These are phyloP conservation scores for Komagataella pastoris DNA, from an alignment of 805 yeast genomes.

Conservation along the genomic window DNA sequence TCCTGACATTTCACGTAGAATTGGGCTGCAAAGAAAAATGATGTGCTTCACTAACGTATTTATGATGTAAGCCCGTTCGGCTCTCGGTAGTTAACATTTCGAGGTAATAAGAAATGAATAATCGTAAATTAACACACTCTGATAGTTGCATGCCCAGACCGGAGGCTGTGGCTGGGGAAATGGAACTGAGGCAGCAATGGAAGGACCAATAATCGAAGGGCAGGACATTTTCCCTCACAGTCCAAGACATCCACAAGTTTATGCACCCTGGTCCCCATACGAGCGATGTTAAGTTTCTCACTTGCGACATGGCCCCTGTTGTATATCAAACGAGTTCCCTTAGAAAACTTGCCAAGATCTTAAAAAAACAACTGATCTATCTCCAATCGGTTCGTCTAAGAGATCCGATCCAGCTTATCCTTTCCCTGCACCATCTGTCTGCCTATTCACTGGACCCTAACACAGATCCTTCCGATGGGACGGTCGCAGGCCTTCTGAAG, in stretches of 20 bases:
- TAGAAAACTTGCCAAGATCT: too few relatives aligned
- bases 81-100: background rate
- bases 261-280: background rate
- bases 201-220: too few relatives aligned
- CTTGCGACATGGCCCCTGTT: background rate
- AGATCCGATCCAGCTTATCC: too few relatives aligned
- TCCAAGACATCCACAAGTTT: too few relatives aligned
- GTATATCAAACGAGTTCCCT: background rate
- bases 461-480: background rate
- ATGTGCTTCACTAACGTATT: background rate
- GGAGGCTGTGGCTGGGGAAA: background rate
- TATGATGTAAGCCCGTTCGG: background rate
- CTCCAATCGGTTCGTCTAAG: too few relatives aligned
- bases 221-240: too few relatives aligned
- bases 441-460: background rate
- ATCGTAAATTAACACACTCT: background rate
- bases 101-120: background rate
- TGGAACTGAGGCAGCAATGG: background rate
- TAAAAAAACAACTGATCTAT: too few relatives aligned
- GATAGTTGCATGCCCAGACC: background rate
- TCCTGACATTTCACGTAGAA: background rate
- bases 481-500: too few relatives aligned
- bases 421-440: background rate
- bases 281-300: background rate
- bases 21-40: background rate